Base-by-base conservation (phyloP, 352 stramenopile genomes). In the Globisporangium echinulatum region DNA sequence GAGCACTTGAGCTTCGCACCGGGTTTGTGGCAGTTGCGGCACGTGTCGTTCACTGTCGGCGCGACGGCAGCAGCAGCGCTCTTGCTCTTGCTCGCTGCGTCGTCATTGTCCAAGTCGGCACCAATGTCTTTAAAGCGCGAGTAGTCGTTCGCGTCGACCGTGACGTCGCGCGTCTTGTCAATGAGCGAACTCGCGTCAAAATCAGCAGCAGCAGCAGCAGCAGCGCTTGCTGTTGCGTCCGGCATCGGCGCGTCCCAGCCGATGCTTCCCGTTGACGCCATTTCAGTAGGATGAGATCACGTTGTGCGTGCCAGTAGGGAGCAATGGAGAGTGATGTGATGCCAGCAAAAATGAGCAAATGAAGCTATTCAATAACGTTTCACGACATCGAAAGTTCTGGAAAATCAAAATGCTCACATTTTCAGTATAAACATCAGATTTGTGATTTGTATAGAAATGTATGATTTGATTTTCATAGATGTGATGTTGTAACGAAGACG, bases 1-100 rank as follows among this genome's bases (percentile, higher is more conserved):
- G 81, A 91, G 70, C 85, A 94, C 75, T 92, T 92, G 62, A 94
- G 83, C 58, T 89, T 88, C 14, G 83, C 83, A 15, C 80, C 83
- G 0, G 62, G 19, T 52, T 87, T 90, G 70, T 75, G 79, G 72
- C 85, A 94, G 58, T 92, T 94, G 64, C 83, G 81, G 59, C 85
- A 94, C 40, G 55, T 71, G 17, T 76, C 72, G 8, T 15, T 52
- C 36, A 13, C 54, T 0, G 53, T 37, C 3, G 71, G 42, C 2
- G 64, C 40, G n/a, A 61, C 54, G 1, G 61, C 49, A 2, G 54
- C 52, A 39, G 58, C 7, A 2, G 54, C 42, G n/a, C 61, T 52
- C 49, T 57, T 59, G 36, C 63, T 60, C 19, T 66, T 70, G 44
- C 62, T 62, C 14, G 56, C 47, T 5, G 42, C 56, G 33, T 58